These are phyloP conservation scores for Rutstroemia sp. DNA, from an alignment of 2,329 filamentous ascomycete genomes.

Conservation along the genomic window DNA sequence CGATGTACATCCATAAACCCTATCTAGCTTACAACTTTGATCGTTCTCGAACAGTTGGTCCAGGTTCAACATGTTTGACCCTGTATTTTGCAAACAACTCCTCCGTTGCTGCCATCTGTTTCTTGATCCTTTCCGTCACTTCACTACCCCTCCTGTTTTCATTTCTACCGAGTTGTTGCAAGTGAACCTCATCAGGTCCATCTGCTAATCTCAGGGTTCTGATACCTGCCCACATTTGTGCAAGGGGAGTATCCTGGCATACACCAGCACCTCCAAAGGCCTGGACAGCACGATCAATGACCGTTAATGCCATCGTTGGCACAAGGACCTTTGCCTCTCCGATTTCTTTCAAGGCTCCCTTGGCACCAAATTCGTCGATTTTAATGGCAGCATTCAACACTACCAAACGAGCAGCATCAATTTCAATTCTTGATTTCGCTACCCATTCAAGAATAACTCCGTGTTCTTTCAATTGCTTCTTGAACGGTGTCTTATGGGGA, in stretches of 20 bases:
- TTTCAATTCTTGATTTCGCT: constrained; percentile 84
- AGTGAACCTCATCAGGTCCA: constrained; percentile 92
- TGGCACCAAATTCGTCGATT: constrained; percentile 85
- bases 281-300: constrained; percentile 94
- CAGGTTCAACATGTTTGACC: constrained; percentile 30
- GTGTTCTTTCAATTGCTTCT: constrained; percentile 78
- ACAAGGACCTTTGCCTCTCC: constrained; percentile 92
- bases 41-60: constrained; percentile 21
- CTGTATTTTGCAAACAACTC: constrained; percentile 57
- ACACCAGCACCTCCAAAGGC: constrained; percentile 86
- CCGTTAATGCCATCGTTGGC: constrained; percentile 70
- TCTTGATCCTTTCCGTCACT: constrained; percentile 53
- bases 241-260: constrained; percentile 88
- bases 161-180: constrained; percentile 72
- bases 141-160: constrained; percentile 65
- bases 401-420: constrained; percentile 81
- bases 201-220: constrained; percentile 82
- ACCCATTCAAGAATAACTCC: constrained; percentile 95
- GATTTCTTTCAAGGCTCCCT: constrained; percentile 86
- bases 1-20: not conserved
- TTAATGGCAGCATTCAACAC: constrained; percentile 93
- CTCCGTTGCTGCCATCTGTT: constrained; percentile 58
- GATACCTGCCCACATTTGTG: constrained; percentile 72
- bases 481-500: constrained; percentile 82
- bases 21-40: constrained; percentile 26